Evolutionary conservation across 73 alveolate species (phyloP), one percentile per base, ranked within the genome.

Genomic region (Paramecium sexaurelia): DNA sequence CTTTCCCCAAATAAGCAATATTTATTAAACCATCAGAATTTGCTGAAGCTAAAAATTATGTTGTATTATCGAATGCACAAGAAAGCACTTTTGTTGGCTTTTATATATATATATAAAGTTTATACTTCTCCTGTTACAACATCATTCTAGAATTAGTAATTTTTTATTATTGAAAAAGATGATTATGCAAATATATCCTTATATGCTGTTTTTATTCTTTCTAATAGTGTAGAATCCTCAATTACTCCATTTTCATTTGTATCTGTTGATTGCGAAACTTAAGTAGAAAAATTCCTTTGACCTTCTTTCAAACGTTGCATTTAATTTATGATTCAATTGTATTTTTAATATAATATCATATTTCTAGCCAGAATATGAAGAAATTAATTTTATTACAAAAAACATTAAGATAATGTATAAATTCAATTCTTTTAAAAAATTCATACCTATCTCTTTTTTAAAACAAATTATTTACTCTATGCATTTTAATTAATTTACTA

Each of bases 21-120:
- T 43, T 78, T 33, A 78, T 15, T 3, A 43, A n/a, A 17, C 90
- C 90, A 78, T 71, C 86, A 35, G 86, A 71, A 37, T 37, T 35
- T 13, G 86, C 61, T n/a, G 55, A 35, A 35, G 86, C 86, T 35
- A 71, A 35, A 71, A 71, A 71, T 36, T 71, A 36, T 0, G 83
- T 26, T 61, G 83, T 61, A 61, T 61, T 61, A 61, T 61, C 83
- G 45, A 61, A 61, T 61, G 83, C 83, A 24, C 83, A 61, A 1
- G 83, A 61, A 61, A 61, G 83, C 11, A 61, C 47, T 61, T 61
- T 26, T 61, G 47, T 61, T 11, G 83, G 83, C 83, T 61, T 29
- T 0, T 0, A 13, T n/a, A n/a, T n/a, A 61, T 61, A 61, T 61
- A 51, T 22, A 8, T 61, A 61, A 8, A 61, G 26, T 51, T 61